Conservation (phyloP, 305 asterid genomes). For the Fraxinus latifolia region DNA sequence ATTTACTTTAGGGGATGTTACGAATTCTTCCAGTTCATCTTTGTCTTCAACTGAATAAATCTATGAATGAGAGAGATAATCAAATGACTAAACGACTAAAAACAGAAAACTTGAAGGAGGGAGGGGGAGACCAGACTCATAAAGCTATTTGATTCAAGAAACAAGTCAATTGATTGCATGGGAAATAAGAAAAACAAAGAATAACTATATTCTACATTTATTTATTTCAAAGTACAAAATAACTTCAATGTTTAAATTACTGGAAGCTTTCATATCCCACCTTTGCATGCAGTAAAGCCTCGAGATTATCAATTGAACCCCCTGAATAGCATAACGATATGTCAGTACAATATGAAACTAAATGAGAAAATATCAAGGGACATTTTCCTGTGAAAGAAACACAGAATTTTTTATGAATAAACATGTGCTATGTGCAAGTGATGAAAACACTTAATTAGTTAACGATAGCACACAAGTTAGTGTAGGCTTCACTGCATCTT, state of each 20-base stretch:
- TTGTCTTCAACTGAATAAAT: slow-evolving; percentile 82
- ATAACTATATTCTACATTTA: neutral
- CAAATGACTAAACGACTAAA: slow-evolving; percentile 5
- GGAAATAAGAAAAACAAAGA: neutral
- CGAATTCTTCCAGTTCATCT: slow-evolving; percentile 64
- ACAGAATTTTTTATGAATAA: slow-evolving; percentile 3
- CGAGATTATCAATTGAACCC: slow-evolving; percentile 85
- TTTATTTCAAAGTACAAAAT: slow-evolving; percentile 1
- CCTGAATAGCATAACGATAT: slow-evolving; percentile 45
- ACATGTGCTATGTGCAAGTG: slow-evolving; percentile 5
- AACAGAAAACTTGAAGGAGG: neutral
- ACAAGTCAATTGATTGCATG: neutral
- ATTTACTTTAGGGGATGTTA: slow-evolving; percentile 70
- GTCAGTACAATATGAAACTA: slow-evolving; percentile 18
- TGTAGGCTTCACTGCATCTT: neutral
- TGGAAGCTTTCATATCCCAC: slow-evolving; percentile 38
- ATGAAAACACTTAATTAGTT: neutral
- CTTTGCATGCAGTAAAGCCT: slow-evolving; percentile 83
- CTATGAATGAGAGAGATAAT: slow-evolving; percentile 35
- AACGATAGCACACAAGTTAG: neutral
- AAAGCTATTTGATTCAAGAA: neutral
- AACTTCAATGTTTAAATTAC: slow-evolving; percentile 9
- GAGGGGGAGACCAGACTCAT: neutral
- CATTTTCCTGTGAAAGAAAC: slow-evolving; percentile 8
- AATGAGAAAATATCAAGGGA: slow-evolving; percentile 18